These are phyloP conservation scores for Stephania yunnanensis DNA, from an alignment of 164 flowering plant species.

Conservation along the genomic window DNA sequence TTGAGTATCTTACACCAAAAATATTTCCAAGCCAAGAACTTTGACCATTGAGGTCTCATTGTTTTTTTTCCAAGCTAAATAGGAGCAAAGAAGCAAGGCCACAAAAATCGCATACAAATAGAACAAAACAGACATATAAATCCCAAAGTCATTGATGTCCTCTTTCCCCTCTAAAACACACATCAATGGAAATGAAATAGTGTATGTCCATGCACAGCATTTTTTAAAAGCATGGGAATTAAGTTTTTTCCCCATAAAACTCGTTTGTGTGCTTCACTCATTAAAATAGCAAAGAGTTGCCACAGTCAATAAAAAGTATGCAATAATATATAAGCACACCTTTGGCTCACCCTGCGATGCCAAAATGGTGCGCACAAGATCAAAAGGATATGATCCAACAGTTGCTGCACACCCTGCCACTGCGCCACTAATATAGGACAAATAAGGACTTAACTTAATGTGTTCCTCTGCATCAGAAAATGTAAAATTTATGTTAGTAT, in stretches of 20 bases:
- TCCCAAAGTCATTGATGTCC: not conserved
- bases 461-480: slow-evolving; percentile 66
- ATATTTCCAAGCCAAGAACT: no score
- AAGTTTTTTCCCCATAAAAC: not conserved
- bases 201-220: not conserved
- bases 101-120: not conserved
- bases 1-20: not conserved
- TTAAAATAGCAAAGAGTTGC: not conserved
- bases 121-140: not conserved
- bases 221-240: not conserved
- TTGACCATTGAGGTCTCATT: no score
- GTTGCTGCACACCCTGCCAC: slow-evolving; percentile 98
- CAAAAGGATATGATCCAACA: slow-evolving; percentile 95
- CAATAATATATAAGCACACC: slow-evolving; percentile 33
- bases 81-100: no score
- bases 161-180: not conserved
- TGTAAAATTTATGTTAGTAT: slow-evolving; percentile 1
- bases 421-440: slow-evolving; percentile 88
- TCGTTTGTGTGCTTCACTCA: not conserved
- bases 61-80: no score
- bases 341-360: slow-evolving; percentile 99
- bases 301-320: not conserved
- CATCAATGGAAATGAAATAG: not conserved
- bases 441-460: slow-evolving; percentile 69
- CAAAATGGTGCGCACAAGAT: slow-evolving; percentile 82